Evolutionary conservation across 2,329 filamentous ascomycete genomes (phyloP), one percentile per base, ranked within the genome.

Genomic region (Capronia epimyces): DNA sequence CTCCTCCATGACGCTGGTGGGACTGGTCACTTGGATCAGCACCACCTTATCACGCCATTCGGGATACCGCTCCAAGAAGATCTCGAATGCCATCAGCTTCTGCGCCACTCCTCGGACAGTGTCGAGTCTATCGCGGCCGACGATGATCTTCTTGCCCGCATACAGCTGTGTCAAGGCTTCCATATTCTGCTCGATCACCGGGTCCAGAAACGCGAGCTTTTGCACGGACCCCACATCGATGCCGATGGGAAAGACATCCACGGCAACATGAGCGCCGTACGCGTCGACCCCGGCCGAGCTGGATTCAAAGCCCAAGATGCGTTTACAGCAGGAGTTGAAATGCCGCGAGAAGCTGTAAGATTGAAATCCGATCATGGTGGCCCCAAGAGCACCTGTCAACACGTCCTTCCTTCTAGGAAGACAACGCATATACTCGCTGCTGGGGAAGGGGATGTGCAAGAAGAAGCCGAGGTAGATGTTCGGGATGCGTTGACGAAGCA

Each of bases 401-500:
- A 97, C 78, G 66, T 96, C 89, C 69, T 95, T 95, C 60, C 91
- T 82, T 58, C 88, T 82, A 31, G 88, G 87, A 49, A 96, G 75
- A 67, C 90, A 95, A 42, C 90, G 82, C 66, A 96, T 81, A 66
- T 95, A 96, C 69, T 97, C 93, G 75, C 88, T 95, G 70, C 89
- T 95, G 27, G 91, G 91, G 69, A 97, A 97, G 0, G 91, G 91
- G 40, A 89, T 85, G 69, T 97, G 91, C 41, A 97, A 76, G 74
- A 89, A 97, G 74, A 96, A 96, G 47, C 89, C 86, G 65, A 96
- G 90, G 72, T 95, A 94, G 70, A 95, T 87, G 67, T 89, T 87
- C 3, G 89, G 87, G 15, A 90, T 76, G 36, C 86, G 82, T 67
- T 95, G 89, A 42, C 91, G 84, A 52, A 97, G 75, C 73, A 97